Percentiles rank a stretch among this genome's conserved stretches.
Evolutionary conservation across 768 basidiomycete species (phyloP).

Genomic region (Pulveroboletus frians): DNA sequence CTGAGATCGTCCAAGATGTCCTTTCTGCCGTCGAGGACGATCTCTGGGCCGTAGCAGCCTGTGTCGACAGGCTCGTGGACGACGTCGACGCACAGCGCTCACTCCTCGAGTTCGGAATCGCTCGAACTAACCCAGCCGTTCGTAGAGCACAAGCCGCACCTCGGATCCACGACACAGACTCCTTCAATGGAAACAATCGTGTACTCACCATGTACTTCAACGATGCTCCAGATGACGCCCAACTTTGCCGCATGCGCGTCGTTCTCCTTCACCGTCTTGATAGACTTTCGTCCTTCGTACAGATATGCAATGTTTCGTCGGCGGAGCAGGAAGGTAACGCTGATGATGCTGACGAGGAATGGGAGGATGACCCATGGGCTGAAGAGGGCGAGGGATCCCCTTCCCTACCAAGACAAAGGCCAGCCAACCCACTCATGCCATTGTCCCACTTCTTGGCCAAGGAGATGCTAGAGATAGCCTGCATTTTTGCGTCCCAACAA

Average conservation of each 20-base stretch:
- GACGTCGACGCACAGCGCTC: constrained; percentile 49
- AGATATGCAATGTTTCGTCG: constrained; percentile 46
- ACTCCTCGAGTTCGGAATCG: constrained; percentile 59
- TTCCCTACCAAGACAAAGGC: constrained; percentile 16
- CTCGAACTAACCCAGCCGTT: constrained; percentile 49
- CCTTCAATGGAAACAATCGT: constrained; percentile 15
- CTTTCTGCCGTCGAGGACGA: constrained; percentile 58
- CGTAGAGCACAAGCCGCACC: constrained; percentile 41
- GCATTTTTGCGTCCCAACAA: constrained; percentile 59
- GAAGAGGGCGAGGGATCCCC: constrained; percentile 39
- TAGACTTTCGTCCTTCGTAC: constrained; percentile 65
- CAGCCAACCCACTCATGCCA: constrained; percentile 39
- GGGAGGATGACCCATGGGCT: constrained; percentile 61
- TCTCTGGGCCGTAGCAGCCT: constrained; percentile 74
- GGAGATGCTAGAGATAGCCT: constrained; percentile 54
- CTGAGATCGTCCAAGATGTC: constrained; percentile 40
- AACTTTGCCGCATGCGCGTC: constrained; percentile 59
- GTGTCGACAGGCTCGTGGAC: constrained; percentile 61
- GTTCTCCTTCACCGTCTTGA: constrained; percentile 67
- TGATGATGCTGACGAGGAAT: constrained; percentile 41
- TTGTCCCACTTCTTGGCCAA: constrained; percentile 61
- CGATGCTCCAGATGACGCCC: constrained; percentile 53
- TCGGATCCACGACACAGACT: constrained; percentile 17
- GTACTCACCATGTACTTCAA: constrained; percentile 51
- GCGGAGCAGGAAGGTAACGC: constrained; percentile 19